Percentiles rank a stretch among this genome's conserved stretches.
Conservation (phyloP, 2,329 filamentous ascomycete species). For the Stagonosporopsis cucurbitacearum region DNA sequence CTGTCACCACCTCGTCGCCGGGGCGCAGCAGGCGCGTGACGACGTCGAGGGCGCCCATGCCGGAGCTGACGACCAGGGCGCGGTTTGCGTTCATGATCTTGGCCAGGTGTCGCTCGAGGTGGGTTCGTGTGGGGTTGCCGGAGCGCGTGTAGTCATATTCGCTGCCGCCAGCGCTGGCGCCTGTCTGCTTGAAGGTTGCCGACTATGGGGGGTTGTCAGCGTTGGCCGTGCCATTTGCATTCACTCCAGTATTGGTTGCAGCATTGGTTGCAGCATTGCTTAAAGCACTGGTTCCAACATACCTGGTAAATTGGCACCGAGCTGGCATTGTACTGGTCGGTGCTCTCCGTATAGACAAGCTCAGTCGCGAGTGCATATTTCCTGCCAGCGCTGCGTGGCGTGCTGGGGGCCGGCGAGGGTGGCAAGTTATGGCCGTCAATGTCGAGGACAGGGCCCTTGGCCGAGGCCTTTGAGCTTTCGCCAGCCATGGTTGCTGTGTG, state of each 20-base stretch:
- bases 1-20: slow-evolving; percentile 95
- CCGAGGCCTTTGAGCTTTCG: slow-evolving; percentile 43
- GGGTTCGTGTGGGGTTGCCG: slow-evolving; percentile 93
- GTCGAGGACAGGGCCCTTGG: slow-evolving; percentile 46
- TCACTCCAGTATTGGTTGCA: too few species aligned
- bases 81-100: slow-evolving; percentile 98
- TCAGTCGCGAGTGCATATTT: slow-evolving; percentile 96
- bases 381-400: slow-evolving; percentile 75
- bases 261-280: too few species aligned
- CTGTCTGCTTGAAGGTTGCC: slow-evolving; percentile 95
- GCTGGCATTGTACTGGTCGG: slow-evolving; percentile 95
- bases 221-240: background rate
- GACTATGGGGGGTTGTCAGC: slow-evolving; percentile 63
- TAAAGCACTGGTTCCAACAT: slow-evolving; percentile 14
- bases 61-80: slow-evolving; percentile 90
- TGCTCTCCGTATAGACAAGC: slow-evolving; percentile 93
- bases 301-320: slow-evolving; percentile 96
- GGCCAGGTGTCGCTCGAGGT: slow-evolving; percentile 93
- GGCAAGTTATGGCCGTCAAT: slow-evolving; percentile 50
- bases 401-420: slow-evolving; percentile 86
- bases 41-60: slow-evolving; percentile 96
- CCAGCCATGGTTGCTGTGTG: slow-evolving; percentile 36
- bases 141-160: slow-evolving; percentile 99
- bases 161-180: slow-evolving; percentile 74
- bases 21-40: slow-evolving; percentile 89